Base-by-base conservation (phyloP, 2,329 filamentous ascomycete species). In the Rachicladosporium sp. region DNA sequence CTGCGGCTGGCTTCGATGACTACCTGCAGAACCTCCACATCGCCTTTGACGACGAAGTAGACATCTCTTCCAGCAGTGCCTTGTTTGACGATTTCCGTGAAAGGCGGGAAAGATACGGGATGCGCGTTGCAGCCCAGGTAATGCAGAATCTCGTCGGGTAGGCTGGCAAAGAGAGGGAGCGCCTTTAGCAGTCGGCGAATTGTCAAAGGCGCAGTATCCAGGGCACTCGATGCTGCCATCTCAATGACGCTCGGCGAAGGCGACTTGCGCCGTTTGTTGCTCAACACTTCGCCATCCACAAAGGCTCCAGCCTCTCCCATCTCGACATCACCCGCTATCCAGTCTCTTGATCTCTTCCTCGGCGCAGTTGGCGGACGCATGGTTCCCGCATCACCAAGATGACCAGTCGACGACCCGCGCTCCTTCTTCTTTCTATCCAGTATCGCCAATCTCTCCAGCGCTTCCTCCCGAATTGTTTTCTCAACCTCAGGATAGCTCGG, bases 401-500 rank as follows among this genome's bases (percentile, higher is more conserved):
- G 23, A 6, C 23, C 23, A 27, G 23, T 27, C 23, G 23, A 27
- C 4, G 23, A 27, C 8, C 23, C 23, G 10, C 73, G 72, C 55
- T 95, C 87, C 55, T 82, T 80, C 55, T 93, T 88, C 66, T 94
- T 94, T 65, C 91, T 89, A 58, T 93, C 86, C 43, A 96, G 65
- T 37, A 98, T 87, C 29, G 80, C 82, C 44, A 98, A 65, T 29
- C 91, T 73, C 61, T 98, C 91, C 52, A 93, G 79, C 3, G 91
- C 91, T 61, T 98, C 91, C 51, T 98, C 87, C 50, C 86, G 77
- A 45, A 98, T 96, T 2, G 88, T 82, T 54, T 79, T 78, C 61
- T 98, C 88, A 65, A 98, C 93, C 10, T 93, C 82, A 0, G 91
- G 87, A 53, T 88, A 98, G 44, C 74, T 79, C 21, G 89, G 91